A percentile compares a stretch with the other conserved stretches of the same genome.
Conservation (phyloP, 2,329 filamentous ascomycete genomes). For the Venturia aucupariae region DNA sequence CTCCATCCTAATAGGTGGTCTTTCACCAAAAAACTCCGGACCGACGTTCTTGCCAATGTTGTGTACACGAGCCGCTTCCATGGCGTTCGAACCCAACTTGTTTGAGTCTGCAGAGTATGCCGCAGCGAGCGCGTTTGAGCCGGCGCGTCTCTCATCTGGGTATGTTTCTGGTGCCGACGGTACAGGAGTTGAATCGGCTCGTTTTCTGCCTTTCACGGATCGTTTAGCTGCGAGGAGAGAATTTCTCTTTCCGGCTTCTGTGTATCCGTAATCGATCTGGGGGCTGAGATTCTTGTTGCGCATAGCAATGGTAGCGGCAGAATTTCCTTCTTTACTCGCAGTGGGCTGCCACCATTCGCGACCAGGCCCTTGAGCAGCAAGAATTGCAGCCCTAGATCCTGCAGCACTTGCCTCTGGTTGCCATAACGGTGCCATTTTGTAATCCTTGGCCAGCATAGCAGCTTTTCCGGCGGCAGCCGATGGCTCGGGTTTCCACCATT, state of each 20-base stretch:
- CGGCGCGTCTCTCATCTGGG: slow-evolving; percentile 51
- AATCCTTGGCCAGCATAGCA: slow-evolving; percentile 50
- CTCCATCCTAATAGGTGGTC: slow-evolving; percentile 63
- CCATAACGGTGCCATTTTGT: slow-evolving; percentile 53
- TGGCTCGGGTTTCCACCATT: slow-evolving; percentile 58
- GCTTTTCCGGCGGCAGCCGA: slow-evolving; percentile 49
- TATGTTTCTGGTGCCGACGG: slow-evolving; percentile 34
- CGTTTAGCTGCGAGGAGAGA: slow-evolving; percentile 69
- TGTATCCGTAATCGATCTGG: slow-evolving; percentile 38
- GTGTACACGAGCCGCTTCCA: slow-evolving; percentile 50
- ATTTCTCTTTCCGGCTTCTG: slow-evolving; percentile 46
- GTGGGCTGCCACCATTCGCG: slow-evolving; percentile 44
- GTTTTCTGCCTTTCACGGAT: slow-evolving; percentile 57
- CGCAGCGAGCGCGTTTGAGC: slow-evolving; percentile 61
- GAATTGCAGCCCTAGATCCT: slow-evolving; percentile 64
- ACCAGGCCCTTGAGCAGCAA: slow-evolving; percentile 48
- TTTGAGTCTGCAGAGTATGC: slow-evolving; percentile 50
- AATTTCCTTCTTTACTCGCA: slow-evolving; percentile 47
- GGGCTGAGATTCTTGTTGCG: slow-evolving; percentile 40
- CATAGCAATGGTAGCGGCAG: slow-evolving; percentile 62
- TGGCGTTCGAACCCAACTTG: slow-evolving; percentile 37
- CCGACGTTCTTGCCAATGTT: slow-evolving; percentile 60
- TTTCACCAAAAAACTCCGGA: slow-evolving; percentile 67
- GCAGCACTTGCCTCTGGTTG: slow-evolving; percentile 54
- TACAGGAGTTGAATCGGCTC: slow-evolving; percentile 52